Evolutionary conservation across 1,284 basidiomycete genomes (phyloP).

Genomic region (Puccinia novopanici): DNA sequence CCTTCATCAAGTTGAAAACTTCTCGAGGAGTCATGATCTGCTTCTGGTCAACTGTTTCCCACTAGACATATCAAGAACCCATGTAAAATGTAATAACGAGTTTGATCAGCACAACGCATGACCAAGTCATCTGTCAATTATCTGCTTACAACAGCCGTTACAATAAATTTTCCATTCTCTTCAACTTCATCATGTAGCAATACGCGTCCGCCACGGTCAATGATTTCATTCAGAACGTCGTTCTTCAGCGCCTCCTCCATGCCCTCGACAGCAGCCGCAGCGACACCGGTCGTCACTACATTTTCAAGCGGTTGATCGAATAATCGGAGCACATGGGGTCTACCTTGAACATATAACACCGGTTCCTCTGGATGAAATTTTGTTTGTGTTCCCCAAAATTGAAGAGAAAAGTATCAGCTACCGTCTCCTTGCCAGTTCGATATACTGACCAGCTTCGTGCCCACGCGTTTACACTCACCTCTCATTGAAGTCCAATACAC

Average conservation of each 20-base stretch:
- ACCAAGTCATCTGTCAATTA: neutral
- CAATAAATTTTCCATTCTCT: conserved; percentile 78
- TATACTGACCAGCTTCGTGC: neutral
- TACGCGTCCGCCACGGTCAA: conserved; percentile 74
- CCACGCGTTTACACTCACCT: conserved; percentile 58
- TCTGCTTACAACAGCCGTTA: conserved; percentile 55
- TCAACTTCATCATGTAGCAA: conserved; percentile 91
- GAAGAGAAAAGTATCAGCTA: neutral
- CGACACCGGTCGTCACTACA: conserved; percentile 85
- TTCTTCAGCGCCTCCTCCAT: conserved; percentile 90
- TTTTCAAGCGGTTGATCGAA: conserved; percentile 86
- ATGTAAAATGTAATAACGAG: conserved; percentile 57
- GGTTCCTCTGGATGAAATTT: conserved; percentile 45
- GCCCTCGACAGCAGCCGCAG: conserved; percentile 83
- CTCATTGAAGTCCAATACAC: conserved; percentile 89
- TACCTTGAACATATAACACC: conserved; percentile 65
- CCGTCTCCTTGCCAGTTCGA: neutral
- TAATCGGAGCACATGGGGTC: conserved; percentile 89
- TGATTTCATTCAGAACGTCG: conserved; percentile 81
- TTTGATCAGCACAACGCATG: neutral
- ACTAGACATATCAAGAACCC: conserved; percentile 59
- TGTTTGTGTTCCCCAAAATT: neutral
- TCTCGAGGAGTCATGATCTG: conserved; percentile 94
- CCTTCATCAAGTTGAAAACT: conserved; percentile 66
- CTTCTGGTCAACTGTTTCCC: conserved; percentile 78